phyloP scores from a whole-genome alignment of 345 rosid genomes.

The Trapa incisa region DNA sequence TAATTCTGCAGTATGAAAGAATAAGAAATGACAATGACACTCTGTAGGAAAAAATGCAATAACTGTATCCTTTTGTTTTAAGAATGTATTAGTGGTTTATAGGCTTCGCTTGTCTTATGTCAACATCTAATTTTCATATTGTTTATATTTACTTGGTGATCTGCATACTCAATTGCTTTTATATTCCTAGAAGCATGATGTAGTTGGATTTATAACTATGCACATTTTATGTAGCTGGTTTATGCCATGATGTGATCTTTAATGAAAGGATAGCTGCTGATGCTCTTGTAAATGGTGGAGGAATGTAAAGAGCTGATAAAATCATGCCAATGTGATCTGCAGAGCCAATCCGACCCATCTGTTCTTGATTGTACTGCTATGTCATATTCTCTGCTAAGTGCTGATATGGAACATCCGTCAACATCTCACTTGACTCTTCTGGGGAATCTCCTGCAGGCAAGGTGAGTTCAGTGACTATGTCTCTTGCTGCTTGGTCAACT shows the following conservation, averaged over 20 bases:
- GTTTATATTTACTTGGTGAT: neutral
- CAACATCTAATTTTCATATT: neutral
- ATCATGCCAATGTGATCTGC: slow-evolving; percentile 1
- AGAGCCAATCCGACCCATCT: slow-evolving; percentile 2
- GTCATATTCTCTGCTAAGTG: neutral
- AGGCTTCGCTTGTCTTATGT: neutral
- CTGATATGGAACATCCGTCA: slow-evolving; percentile 1
- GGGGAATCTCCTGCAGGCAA: neutral
- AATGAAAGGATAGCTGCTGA: neutral
- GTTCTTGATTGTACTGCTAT: neutral
- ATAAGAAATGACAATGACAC: neutral
- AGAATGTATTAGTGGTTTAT: neutral
- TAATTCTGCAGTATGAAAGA: neutral
- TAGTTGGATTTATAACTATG: neutral
- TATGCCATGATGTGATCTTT: neutral
- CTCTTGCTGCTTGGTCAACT: neutral
- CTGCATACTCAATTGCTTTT: neutral
- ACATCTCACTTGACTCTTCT: slow-evolving; percentile 1
- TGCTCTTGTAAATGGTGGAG: neutral
- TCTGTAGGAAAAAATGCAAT: neutral
- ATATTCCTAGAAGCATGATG: neutral
- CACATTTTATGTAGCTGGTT: neutral
- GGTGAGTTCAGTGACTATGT: slow-evolving; percentile 12
- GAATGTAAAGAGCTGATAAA: neutral
- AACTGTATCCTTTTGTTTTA: neutral